Base-by-base conservation (phyloP, 768 basidiomycete genomes). In the Tylopilus rubrobrunneus region DNA sequence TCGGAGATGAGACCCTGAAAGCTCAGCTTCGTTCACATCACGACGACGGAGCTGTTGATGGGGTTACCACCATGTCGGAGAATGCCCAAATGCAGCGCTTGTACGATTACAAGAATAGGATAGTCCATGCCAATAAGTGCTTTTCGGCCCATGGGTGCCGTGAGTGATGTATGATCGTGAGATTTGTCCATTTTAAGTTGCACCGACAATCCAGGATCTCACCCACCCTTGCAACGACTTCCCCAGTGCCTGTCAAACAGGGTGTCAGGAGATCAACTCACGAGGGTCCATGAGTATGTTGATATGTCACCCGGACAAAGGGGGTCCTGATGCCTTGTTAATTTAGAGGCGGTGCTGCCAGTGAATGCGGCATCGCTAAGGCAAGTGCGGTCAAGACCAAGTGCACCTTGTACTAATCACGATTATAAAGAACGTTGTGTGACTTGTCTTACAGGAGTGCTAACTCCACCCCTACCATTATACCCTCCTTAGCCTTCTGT, bases 281-380 rank as follows among this genome's bases (percentile, higher is more conserved):
- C 57, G 51, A 58, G 59, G 59, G 48, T 12, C 49, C 68, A 71
- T 70, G 66, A 60, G 66, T 64, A 62, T 60, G 66, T 65, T 68
- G 66, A 71, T 66, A 70, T 70, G 70, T 67, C 63, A 72, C 59
- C 51, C 67, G 57, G 57, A 53, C 52, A 55, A 56, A 56, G 59
- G 65, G 68, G 61, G 65, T 58, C 61, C 52, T 56, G 59, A 67
- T 63, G 37, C 67, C 62, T 28, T 54, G 51, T 68, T 71, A 56
- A 60, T 65, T 60, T 55, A n/a, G 49, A 65, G 70, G 69, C 69
- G 49, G 70, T 70, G 69, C 28, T 11, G 47, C 46, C 43, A 67
- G 57, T 60, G 67, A 71, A 70, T 36, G 69, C 69, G 60, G 69
- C 69, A 70, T 72, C 70, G 65, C 70, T 67, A 72, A 68, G 62